Evolutionary conservation across 108 stramenopile species (phyloP).

Genomic region (Heterococcus sp.): DNA sequence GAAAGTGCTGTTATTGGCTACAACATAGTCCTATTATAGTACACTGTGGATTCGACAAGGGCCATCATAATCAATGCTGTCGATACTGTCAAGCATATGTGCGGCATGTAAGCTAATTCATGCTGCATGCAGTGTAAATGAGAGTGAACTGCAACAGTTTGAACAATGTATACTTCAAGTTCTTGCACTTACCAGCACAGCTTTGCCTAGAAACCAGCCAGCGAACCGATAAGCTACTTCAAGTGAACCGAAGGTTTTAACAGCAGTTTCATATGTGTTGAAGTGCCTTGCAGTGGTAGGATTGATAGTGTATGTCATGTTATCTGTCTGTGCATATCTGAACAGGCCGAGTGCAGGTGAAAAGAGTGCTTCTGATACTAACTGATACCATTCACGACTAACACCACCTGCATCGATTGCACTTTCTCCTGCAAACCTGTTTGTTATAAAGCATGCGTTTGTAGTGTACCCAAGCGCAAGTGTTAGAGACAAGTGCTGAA

Average conservation of each 20-base stretch:
- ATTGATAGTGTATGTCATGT: conserved; percentile 63
- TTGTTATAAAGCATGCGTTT: too few relatives aligned
- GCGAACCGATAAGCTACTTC: conserved; percentile 84
- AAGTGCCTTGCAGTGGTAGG: not conserved
- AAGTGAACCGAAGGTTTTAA: conserved; percentile 78
- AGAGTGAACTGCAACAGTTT: not conserved
- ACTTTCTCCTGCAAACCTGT: conserved; percentile 81
- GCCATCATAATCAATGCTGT: too few relatives aligned
- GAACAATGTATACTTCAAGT: not conserved
- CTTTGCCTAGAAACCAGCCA: conserved; percentile 88
- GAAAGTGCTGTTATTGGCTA: too few relatives aligned
- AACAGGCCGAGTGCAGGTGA: conserved; percentile 89
- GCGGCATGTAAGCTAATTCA: too few relatives aligned
- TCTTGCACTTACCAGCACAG: conserved; percentile 56
- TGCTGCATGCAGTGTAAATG: too few relatives aligned
- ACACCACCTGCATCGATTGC: conserved; percentile 92
- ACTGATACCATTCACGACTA: conserved; percentile 83
- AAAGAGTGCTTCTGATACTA: conserved; percentile 87
- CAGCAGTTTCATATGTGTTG: conserved; percentile 77
- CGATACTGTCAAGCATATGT: too few relatives aligned
- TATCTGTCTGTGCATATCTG: conserved; percentile 79
- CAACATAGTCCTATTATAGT: too few relatives aligned
- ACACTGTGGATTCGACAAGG: too few relatives aligned
- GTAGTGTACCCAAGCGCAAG: too few relatives aligned
- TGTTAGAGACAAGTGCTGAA: too few relatives aligned